A percentile compares a stretch with the other conserved stretches of the same genome.
phyloP scores from a whole-genome alignment of 192 early-diverging fungal genomes.

The Coemansia sp. region DNA sequence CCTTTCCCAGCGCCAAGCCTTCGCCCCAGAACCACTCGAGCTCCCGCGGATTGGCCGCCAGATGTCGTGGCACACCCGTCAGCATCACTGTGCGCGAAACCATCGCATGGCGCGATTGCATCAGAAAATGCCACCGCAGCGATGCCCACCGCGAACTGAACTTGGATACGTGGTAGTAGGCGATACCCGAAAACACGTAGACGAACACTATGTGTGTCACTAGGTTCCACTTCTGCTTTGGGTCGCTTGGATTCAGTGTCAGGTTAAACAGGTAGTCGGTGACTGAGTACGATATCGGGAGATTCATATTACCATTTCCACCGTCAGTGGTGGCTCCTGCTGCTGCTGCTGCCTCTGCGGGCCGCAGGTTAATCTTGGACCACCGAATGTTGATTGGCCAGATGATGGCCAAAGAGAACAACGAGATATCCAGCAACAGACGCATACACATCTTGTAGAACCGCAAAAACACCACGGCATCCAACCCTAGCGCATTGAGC shows the following conservation, averaged over 20 bases:
- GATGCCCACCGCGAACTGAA: conserved; percentile 55
- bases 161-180: conserved; percentile 53
- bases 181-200: conserved; percentile 51
- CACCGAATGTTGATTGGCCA: conserved; percentile 55
- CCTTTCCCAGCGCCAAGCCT: conserved; percentile 58
- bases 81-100: conserved; percentile 71
- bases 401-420: conserved; percentile 42
- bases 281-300: conserved; percentile 33
- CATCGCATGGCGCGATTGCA: conserved; percentile 47
- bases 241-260: conserved; percentile 37
- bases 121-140: conserved; percentile 57
- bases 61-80: conserved; percentile 61
- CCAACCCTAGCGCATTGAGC: conserved; percentile 54
- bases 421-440: conserved; percentile 41
- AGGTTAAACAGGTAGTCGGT: conserved; percentile 55
- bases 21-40: conserved; percentile 69
- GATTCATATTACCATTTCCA: conserved; percentile 7
- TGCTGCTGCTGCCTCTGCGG: conserved; percentile 4
- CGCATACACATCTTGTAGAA: conserved; percentile 57
- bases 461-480: conserved; percentile 53
- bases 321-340: conserved; percentile 3
- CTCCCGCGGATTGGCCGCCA: conserved; percentile 55
- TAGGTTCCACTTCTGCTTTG: conserved; percentile 46
- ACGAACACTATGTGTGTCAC: conserved; percentile 52
- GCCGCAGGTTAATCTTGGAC: conserved; percentile 33